Base-by-base conservation (phyloP, 1,284 basidiomycete genomes). In the Cryptococcus floricola region DNA sequence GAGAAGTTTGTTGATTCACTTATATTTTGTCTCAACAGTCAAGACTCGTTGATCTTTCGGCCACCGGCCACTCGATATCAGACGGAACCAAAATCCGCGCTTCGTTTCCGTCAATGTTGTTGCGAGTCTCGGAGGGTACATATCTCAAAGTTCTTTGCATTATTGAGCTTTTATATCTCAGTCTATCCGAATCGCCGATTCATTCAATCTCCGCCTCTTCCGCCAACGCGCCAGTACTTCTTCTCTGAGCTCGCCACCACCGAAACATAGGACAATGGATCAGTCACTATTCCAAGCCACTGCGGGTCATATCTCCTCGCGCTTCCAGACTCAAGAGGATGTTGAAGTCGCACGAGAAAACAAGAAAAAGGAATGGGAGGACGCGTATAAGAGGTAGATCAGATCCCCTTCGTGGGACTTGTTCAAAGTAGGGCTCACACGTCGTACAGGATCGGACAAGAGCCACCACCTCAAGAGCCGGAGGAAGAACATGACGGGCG, bases 301-400 rank as follows among this genome's bases (percentile, higher is more conserved):
- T 1, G 54, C 62, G 1, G 69, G 59, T 16, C 39, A 62, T 27
- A 75, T 75, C 39, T 62, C 61, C 1, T 78, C 78, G 5, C 68
- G 80, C 4, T 82, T 82, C 68, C 78, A 81, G 59, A 87, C 90
- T 31, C 85, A 90, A 73, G 79, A 81, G 16, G 87, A 92, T 39
- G 80, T 96, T 46, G 90, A 93, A 49, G 82, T 84, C 31, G 89
- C 89, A 25, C 87, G 86, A 61, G 81, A 83, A 10, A 81, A 84
- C 44, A 81, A 86, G 59, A 89, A 94, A 28, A 87, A 89, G 67
- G 89, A 94, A 70, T 94, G 92, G 89, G 89, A 86, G 70, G 91
- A 88, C 13, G 92, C 92, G 14, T 96, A 95, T 77, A 91, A 87
- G 42, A 83, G 91, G 89, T 88, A 64, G 53, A 77, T 74, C 31